phyloP scores from a whole-genome alignment of 2,329 filamentous ascomycete species.

The Hypoxylon sp. region DNA sequence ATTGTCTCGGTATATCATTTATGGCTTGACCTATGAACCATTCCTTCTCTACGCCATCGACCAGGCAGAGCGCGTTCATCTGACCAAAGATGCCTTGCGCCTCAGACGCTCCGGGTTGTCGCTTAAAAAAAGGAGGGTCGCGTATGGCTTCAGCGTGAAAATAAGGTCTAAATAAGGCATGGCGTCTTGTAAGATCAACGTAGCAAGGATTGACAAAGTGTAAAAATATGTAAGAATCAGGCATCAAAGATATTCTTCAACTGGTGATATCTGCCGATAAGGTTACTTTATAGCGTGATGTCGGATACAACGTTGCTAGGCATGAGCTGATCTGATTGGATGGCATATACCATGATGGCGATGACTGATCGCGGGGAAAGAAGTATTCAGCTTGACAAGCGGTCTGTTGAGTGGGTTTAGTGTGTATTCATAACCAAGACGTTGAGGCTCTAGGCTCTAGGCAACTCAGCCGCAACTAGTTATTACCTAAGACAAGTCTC shows the following conservation, averaged over 20 bases:
- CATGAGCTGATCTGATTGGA: constrained; percentile 7
- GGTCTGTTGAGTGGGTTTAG: constrained; percentile 8
- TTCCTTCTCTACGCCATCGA: not conserved
- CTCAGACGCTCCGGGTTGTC: not conserved
- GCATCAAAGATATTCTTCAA: not conserved
- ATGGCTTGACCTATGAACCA: not conserved
- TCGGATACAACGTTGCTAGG: constrained; percentile 11
- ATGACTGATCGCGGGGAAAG: constrained; percentile 2
- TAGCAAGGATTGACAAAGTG: constrained; percentile 5
- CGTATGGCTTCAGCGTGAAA: constrained; percentile 11
- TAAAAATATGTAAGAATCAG: not conserved
- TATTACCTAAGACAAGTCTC: constrained; percentile 37
- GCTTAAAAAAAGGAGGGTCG: constrained; percentile 1
- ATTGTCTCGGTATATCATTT: not conserved
- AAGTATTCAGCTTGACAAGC: constrained; percentile 3
- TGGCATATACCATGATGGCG: not conserved
- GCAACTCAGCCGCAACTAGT: constrained; percentile 16
- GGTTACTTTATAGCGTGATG: constrained; percentile 5
- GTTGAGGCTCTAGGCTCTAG: constrained; percentile 22
- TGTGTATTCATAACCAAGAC: not conserved
- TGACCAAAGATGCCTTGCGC: constrained; percentile 13
- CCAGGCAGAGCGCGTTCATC: not conserved
- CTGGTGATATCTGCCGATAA: constrained; percentile 6
- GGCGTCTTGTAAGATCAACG: constrained; percentile 8
- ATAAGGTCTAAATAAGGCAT: constrained; percentile 7